phyloP scores from a whole-genome alignment of 2,329 filamentous ascomycete genomes.

The Botryotinia globosa region DNA sequence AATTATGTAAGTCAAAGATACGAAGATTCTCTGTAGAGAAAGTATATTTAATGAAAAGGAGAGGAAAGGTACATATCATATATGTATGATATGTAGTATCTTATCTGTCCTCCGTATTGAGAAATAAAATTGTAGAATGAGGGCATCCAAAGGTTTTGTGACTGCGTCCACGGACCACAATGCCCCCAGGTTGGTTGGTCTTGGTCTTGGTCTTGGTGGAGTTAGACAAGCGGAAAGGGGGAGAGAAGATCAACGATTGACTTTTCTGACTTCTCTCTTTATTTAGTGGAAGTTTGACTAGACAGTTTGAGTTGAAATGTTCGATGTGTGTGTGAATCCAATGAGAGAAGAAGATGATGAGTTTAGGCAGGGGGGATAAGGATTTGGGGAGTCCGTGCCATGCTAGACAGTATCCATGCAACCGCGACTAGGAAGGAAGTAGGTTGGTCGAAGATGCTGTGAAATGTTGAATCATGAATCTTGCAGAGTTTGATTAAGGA shows the following conservation, averaged over 20 bases:
- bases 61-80: no score
- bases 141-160: background rate
- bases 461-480: background rate
- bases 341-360: background rate
- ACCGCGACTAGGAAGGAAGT: no score
- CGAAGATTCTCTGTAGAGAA: slow-evolving; percentile 22
- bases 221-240: slow-evolving; percentile 3
- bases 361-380: background rate
- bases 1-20: background rate
- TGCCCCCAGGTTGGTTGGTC: no score
- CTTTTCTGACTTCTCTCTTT: background rate
- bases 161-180: background rate
- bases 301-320: background rate
- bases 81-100: no score
- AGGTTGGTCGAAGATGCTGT: background rate
- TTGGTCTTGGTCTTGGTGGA: no score
- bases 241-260: background rate
- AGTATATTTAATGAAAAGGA: slow-evolving; percentile 23
- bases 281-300: no score
- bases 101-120: no score
- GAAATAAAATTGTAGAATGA: background rate
- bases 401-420: background rate
- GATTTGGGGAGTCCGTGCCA: background rate
- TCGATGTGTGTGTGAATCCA: background rate
- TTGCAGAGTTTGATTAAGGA: background rate